Conservation (phyloP, 768 basidiomycete genomes). For the Lentinula detonsa region DNA sequence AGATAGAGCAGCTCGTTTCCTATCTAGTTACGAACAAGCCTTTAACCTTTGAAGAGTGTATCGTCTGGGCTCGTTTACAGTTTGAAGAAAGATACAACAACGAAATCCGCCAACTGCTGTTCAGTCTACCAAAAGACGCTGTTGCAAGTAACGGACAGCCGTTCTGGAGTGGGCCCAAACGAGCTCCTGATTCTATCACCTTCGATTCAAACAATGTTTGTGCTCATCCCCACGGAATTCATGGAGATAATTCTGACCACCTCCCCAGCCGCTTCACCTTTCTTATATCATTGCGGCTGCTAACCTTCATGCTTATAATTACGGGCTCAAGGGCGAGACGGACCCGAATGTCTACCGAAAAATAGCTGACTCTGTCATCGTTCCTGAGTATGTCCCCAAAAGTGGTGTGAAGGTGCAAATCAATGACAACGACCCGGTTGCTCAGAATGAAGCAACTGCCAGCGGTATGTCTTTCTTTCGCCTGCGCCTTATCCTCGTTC, state of each 20-base stretch:
- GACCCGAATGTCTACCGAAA: constrained; percentile 79
- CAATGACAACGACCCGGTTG: constrained; percentile 85
- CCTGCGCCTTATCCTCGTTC: not conserved
- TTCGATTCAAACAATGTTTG: constrained; percentile 87
- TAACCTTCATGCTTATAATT: constrained; percentile 97
- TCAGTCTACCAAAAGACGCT: constrained; percentile 92
- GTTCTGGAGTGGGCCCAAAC: constrained; percentile 99
- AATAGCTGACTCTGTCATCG: constrained; percentile 73
- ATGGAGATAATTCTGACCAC: constrained; percentile 8
- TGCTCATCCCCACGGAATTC: not conserved
- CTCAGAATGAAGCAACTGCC: constrained; percentile 36
- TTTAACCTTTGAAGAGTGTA: constrained; percentile 94
- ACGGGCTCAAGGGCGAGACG: constrained; percentile 87
- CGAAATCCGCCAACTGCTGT: constrained; percentile 86
- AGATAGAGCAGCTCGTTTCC: constrained; percentile 81
- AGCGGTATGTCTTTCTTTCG: not conserved
- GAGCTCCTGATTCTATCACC: constrained; percentile 85
- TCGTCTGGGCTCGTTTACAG: constrained; percentile 91
- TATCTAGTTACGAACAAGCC: constrained; percentile 92
- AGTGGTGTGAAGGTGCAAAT: constrained; percentile 91
- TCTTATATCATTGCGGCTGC: constrained; percentile 89
- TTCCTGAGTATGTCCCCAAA: constrained; percentile 91
- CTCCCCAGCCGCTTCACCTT: constrained; percentile 69
- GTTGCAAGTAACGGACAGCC: constrained; percentile 88
- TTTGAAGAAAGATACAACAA: constrained; percentile 95